Evolutionary conservation across 1,284 basidiomycete genomes (phyloP), one percentile per base, ranked within the genome.

Genomic region (Malassezia vespertilionis): DNA sequence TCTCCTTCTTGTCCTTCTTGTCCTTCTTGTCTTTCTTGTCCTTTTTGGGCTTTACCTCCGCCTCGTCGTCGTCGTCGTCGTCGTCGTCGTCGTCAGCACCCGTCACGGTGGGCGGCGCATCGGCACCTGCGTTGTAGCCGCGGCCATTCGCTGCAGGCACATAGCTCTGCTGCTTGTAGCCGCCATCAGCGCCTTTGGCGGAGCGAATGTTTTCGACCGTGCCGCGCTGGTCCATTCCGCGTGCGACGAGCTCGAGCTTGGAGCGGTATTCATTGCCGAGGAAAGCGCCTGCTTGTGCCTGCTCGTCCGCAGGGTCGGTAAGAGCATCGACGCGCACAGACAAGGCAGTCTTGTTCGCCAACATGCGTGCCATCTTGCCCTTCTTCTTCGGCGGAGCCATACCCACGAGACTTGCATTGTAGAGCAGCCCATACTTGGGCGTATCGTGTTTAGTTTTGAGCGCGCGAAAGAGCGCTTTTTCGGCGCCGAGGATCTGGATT

Each of bases 321-420:
- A 97, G 81, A 5, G 91, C 91, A 63, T 97, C 91, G 33, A 96
- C 84, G 72, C 91, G 88, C 64, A 91, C 88, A 4, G 90, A 93
- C 9, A 97, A 80, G 1, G 91, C 86, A 4, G 91, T 83, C 77
- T 67, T 67, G 53, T 91, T 96, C 30, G 91, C 89, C 23, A 96
- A 88, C 91, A 97, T 97, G 61, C 93, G 84, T 11, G 93, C 93
- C 91, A 97, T 96, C 76, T 97, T 97, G 66, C 91, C 93, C 79
- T 97, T 97, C 57, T 95, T 79, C 76, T 95, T 95, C 59, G 89
- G 87, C 40, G 91, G 87, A 44, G 93, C 91, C 76, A 93, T 89
- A 30, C 91, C 93, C 58, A 97, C 86, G 47, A 97, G 54, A 41
- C 76, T 79, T 33, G 71, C 84, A 75, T 95, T 90, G 75, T 91